Base-by-base conservation (phyloP, 2,329 filamentous ascomycete genomes). In the Microsporum audouinii region DNA sequence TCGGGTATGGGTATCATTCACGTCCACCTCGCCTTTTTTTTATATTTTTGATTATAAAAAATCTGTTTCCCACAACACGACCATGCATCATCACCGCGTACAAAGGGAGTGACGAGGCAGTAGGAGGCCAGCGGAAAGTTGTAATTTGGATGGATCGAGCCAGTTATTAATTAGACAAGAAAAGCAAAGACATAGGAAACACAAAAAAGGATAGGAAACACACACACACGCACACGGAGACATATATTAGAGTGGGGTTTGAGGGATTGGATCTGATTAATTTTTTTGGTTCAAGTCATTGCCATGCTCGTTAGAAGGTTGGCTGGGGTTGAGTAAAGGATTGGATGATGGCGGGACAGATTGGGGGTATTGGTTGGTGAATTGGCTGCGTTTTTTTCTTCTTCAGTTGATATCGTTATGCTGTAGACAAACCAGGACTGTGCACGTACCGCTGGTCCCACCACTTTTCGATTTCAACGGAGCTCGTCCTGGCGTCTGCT, bases 391-490 rank as follows among this genome's bases (percentile, higher is more conserved):
- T 41, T 60, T 55, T 43, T 49, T 57, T 60, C n/a, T 33, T 27
- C 5, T 34, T 47, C 41, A 23, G 38, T 60, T 58, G 56, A 57
- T 55, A 55, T 55, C 45, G 49, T 61, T 58, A 63, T 43, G 62
- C 39, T 58, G 57, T 58, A 57, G 59, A 66, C 66, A 66, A 63
- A 64, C 60, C 66, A 64, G 65, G 67, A 68, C 66, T 67, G 68
- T 64, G 70, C 60, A 64, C 63, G 68, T 66, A 71, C 65, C 65
- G 70, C 61, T 68, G 65, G 63, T 73, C 73, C 74, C 73, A 76
- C 73, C 72, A 76, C 65, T 73, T 72, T 67, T 76, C 73, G 67
- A 70, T 75, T 68, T 75, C 72, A 63, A 73, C 65, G 59, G 69
- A 64, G 62, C 71, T 71, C 64, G 68, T 68, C 63, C 66, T 66